phyloP scores from a whole-genome alignment of 148 eudicot genomes.

The Diospyros lotus region DNA sequence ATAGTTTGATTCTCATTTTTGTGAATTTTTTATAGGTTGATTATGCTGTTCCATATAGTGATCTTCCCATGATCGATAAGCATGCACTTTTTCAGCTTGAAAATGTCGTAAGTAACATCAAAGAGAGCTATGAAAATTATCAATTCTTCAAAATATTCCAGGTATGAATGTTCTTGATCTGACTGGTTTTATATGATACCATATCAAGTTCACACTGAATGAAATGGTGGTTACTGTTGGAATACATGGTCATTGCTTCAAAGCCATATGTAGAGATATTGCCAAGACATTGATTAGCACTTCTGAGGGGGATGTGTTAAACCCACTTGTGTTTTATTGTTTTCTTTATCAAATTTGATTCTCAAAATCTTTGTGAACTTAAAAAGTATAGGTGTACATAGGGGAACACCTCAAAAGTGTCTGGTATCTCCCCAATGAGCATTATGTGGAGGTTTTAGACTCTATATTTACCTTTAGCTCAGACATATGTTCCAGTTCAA shows the following conservation, averaged over 20 bases:
- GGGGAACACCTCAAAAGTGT: neutral
- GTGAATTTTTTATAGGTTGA: slow-evolving; percentile 48
- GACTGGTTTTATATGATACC: neutral
- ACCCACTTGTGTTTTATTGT: neutral
- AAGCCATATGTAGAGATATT: neutral
- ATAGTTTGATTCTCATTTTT: neutral
- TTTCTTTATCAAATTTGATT: neutral
- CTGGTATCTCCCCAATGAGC: too few relatives aligned
- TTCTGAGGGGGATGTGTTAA: neutral
- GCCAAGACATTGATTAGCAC: neutral
- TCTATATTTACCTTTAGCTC: neutral
- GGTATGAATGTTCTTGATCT: slow-evolving; percentile 31
- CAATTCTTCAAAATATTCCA: slow-evolving; percentile 96
- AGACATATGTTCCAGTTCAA: neutral
- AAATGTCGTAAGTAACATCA: slow-evolving; percentile 70
- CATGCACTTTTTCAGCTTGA: slow-evolving; percentile 93
- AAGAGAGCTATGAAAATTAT: slow-evolving; percentile 78
- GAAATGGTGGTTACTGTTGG: neutral
- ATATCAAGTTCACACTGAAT: neutral
- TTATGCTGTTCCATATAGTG: slow-evolving; percentile 54
- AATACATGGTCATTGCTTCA: neutral
- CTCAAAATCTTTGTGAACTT: too few relatives aligned
- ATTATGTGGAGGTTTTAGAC: neutral
- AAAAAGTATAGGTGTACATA: too few relatives aligned
- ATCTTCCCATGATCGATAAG: slow-evolving; percentile 81